phyloP scores from a whole-genome alignment of 2,329 filamentous ascomycete species.

The Fusarium sp. region DNA sequence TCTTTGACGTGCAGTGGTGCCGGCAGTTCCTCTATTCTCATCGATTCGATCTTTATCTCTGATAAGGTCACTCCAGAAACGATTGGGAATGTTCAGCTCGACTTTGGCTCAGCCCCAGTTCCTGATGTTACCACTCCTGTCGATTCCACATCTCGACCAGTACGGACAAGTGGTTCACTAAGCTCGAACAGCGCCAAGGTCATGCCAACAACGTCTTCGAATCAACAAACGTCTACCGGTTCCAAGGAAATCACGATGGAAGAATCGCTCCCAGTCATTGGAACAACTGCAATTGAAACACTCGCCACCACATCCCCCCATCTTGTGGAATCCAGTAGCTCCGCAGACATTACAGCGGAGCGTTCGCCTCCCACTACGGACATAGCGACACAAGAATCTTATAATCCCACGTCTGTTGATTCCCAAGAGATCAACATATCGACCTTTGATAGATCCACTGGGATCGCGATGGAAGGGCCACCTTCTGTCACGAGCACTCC shows the following conservation, averaged over 20 bases:
- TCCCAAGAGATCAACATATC: background rate
- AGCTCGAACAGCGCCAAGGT: background rate
- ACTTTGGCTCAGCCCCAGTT: background rate
- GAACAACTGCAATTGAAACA: background rate
- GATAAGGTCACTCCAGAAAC: conserved; percentile 22
- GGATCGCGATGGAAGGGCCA: no score
- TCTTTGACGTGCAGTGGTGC: conserved; percentile 6
- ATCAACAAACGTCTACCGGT: background rate
- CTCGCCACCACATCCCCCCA: background rate
- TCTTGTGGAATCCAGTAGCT: background rate
- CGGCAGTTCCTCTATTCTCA: background rate
- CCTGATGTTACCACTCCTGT: background rate
- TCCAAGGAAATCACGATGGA: background rate
- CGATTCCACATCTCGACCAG: background rate
- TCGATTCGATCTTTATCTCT: conserved; percentile 26
- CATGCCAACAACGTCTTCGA: background rate
- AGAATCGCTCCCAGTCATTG: accelerated
- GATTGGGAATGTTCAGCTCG: conserved; percentile 6
- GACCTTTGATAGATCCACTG: no score
- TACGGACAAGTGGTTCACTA: background rate
- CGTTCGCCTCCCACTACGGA: background rate
- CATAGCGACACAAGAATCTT: background rate
- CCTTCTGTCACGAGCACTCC: no score
- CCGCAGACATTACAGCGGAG: background rate
- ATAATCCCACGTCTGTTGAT: background rate